Percentiles rank a stretch among this genome's conserved stretches.
phyloP scores from a whole-genome alignment of 106 monocot species.

The Phalaenopsis aphrodite region DNA sequence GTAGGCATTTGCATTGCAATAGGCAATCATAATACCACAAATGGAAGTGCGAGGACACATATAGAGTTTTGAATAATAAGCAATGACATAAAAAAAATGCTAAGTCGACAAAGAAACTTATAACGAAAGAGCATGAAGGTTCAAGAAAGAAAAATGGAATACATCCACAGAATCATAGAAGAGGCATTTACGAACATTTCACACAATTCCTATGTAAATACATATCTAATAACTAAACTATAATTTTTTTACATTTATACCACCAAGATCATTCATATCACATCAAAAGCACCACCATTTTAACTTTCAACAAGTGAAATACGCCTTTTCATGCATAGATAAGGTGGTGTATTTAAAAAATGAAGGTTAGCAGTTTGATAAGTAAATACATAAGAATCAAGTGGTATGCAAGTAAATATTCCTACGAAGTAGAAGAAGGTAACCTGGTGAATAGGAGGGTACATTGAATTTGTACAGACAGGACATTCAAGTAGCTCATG shows the following conservation, averaged over 20 bases:
- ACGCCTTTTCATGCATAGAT: no score
- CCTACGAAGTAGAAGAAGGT: neutral
- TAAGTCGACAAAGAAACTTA: neutral
- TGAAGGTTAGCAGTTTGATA: no score
- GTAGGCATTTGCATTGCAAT: neutral
- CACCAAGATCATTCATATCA: no score
- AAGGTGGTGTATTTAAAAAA: no score
- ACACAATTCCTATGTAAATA: no score
- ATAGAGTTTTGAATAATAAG: neutral
- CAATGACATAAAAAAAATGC: neutral
- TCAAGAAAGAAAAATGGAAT: neutral
- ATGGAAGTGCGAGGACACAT: neutral
- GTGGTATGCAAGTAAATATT: no score
- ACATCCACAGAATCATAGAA: neutral
- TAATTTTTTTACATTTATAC: no score
- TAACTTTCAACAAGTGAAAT: no score
- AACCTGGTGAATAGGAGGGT: conserved; percentile 9
- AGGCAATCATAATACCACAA: neutral
- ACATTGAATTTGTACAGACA: conserved; percentile 6
- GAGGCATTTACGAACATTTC: no score
- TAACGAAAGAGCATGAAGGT: neutral
- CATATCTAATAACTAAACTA: no score
- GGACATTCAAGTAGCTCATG: conserved; percentile 18
- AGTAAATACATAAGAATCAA: no score
- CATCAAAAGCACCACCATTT: no score